Evolutionary conservation across 2,329 filamentous ascomycete species (phyloP), one percentile per base, ranked within the genome.

Genomic region (Tolypocladium pustulatum): DNA sequence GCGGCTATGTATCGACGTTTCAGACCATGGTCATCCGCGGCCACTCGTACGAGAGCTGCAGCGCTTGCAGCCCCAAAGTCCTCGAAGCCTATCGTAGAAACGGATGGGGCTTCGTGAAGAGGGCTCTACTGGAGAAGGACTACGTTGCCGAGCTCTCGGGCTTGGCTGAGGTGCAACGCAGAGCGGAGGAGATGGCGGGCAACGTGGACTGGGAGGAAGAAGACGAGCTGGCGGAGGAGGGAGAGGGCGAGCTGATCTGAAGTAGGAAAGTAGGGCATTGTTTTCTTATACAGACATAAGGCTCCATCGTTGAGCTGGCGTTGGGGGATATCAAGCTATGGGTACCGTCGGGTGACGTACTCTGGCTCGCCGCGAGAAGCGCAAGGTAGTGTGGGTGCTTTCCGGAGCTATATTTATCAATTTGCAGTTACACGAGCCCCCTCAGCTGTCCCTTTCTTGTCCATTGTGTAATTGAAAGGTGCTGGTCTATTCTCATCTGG

Each of bases 101-200:
- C 53, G 87, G 86, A 0, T 95, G 90, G 89, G 82, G 77, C 0
- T 95, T 95, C 69, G 83, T 94, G 38, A 87, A 87, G 75, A 79
- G 80, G 59, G 90, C 90, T 0, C 73, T 94, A 17, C 82, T 85
- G 60, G 87, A 92, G 71, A 85, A 85, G 67, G 86, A 90, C 1
- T 94, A 88, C 68, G 88, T 95, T 0, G 84, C 88, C 36, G 89
- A 93, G 69, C 76, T 93, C 38, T 89, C 85, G 38, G 88, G 88
- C 0, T 69, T 91, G 51, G 85, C 86, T 0, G 88, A 91, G 69
- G 85, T 91, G n/a, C 84, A 87, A 70, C 73, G 82, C 27, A 71
- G 70, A 60, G 83, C 83, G 0, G 82, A 84, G 64, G 77, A 76
- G 61, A 73, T 79, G 68, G 72, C 73, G 2, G 75, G 65, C 0